A percentile compares a stretch with the other conserved stretches of the same genome.
These are phyloP conservation scores for Camillea tinctor DNA, from an alignment of 2,329 filamentous ascomycete species.

Conservation along the genomic window DNA sequence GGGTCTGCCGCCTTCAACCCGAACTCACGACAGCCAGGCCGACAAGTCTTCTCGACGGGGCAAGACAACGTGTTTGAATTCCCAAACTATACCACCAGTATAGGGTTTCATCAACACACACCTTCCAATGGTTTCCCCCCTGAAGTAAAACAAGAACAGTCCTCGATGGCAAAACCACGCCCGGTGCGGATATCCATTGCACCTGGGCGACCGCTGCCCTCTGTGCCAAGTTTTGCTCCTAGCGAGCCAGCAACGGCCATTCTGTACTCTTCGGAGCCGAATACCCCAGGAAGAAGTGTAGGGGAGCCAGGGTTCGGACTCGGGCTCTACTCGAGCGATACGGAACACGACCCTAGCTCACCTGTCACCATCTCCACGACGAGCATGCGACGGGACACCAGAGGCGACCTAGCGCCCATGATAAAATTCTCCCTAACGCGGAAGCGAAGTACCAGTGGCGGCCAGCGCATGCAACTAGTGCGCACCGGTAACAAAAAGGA, in stretches of 20 bases:
- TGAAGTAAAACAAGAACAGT: background rate
- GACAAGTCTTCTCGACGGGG: background rate
- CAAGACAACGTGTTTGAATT: background rate
- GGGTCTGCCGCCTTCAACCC: background rate
- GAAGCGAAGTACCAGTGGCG: background rate
- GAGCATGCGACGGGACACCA: background rate
- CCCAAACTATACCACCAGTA: background rate
- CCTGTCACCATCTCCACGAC: background rate
- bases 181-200: background rate
- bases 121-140: background rate
- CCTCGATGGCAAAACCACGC: background rate
- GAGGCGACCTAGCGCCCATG: conserved; percentile 5
- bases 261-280: background rate
- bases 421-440: conserved; percentile 6
- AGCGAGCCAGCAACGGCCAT: background rate
- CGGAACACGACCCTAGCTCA: background rate
- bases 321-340: conserved; percentile 1
- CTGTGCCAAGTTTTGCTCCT: background rate
- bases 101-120: background rate
- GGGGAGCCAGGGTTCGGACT: conserved; percentile 4
- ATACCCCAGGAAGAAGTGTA: background rate
- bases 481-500: conserved; percentile 4
- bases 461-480: conserved; percentile 8
- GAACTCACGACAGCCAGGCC: background rate
- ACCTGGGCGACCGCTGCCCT: background rate